A percentile compares a stretch with the other conserved stretches of the same genome.
Evolutionary conservation across 805 yeast species (phyloP).

Genomic region (Zygosaccharomyces rouxii): DNA sequence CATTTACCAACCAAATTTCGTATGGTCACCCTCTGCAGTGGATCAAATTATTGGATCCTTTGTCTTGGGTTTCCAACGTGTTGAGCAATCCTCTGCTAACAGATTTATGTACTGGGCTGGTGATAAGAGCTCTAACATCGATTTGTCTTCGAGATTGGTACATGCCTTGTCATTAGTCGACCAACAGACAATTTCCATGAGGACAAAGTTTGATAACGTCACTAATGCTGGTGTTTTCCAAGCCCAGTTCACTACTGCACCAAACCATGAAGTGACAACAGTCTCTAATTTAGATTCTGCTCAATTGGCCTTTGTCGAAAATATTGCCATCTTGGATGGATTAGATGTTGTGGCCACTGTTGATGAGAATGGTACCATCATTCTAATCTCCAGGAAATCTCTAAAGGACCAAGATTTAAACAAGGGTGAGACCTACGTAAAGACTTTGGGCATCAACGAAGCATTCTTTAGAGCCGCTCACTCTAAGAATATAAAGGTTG

Average conservation of each 20-base stretch:
- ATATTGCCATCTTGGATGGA: conserved; percentile 46
- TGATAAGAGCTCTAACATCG: conserved; percentile 54
- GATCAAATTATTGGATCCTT: conserved; percentile 46
- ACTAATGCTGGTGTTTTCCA: conserved; percentile 72
- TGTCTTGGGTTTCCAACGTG: conserved; percentile 18
- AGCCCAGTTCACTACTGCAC: conserved; percentile 50
- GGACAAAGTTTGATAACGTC: conserved; percentile 68
- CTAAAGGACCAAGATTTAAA: conserved; percentile 25
- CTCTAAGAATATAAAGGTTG: conserved; percentile 48
- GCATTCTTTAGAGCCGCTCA: conserved; percentile 50
- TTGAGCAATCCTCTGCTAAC: conserved; percentile 26
- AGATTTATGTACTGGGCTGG: conserved; percentile 57
- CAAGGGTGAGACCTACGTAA: conserved; percentile 43
- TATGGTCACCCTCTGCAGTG: conserved; percentile 54
- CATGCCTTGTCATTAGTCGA: conserved; percentile 65
- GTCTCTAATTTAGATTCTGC: conserved; percentile 48
- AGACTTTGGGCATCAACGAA: conserved; percentile 46
- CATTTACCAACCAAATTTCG: conserved; percentile 46
- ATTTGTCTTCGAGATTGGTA: conserved; percentile 60
- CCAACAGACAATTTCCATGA: conserved; percentile 46
- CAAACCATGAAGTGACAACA: conserved; percentile 19
- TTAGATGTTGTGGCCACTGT: conserved; percentile 63
- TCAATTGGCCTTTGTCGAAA: conserved; percentile 61
- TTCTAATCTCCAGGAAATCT: conserved; percentile 38
- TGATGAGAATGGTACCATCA: conserved; percentile 51